Evolutionary conservation across 2,329 filamentous ascomycete species (phyloP), one percentile per base, ranked within the genome.

Genomic region (Fusarium mexicanum): DNA sequence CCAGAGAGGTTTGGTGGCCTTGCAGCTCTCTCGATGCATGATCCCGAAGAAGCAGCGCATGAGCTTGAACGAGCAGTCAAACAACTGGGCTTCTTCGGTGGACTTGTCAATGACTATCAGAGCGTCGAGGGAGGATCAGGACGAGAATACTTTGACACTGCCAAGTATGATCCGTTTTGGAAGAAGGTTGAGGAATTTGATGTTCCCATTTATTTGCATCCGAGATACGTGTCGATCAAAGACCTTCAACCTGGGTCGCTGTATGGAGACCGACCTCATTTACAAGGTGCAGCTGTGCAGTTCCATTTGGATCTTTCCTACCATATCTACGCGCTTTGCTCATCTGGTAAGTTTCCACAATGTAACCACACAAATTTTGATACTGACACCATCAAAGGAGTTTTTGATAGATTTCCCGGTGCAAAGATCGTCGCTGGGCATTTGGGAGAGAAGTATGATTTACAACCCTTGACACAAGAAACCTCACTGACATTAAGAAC

Each of bases 41-140:
- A 67, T 3, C 48, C 69, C 0, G 10, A 47, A 6, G 40, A 64
- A 14, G 66, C 69, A 16, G 66, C 66, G 1, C 16, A 26, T 1
- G 71, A 73, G 11, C 44, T 70, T 9, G 57, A 55, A 24, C 47
- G 71, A 18, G 62, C 48, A 1, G 59, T 70, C 3, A 44, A 64
- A 2, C 26, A 61, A 6, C 2, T 73, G 40, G 66, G 69, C 0
- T 58, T 73, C 8, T 63, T 61, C 2, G 69, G 66, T 0, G 69
- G 22, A 2, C 43, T 73, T 37, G 50, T 73, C 1, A 73, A 73
- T 26, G 69, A 70, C 22, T 73, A 67, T 16, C 69, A 73, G 16
- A 62, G 50, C 6, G 31, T 20, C 2, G 53, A 60, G 2, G 33
- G 57, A 5, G 57, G 33, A 4, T 29, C 20, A 1, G 40, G 55